Percentiles rank a stretch among this genome's conserved stretches.
phyloP scores from a whole-genome alignment of 2,329 filamentous ascomycete species.

The Sarocladiaceae sp. region DNA sequence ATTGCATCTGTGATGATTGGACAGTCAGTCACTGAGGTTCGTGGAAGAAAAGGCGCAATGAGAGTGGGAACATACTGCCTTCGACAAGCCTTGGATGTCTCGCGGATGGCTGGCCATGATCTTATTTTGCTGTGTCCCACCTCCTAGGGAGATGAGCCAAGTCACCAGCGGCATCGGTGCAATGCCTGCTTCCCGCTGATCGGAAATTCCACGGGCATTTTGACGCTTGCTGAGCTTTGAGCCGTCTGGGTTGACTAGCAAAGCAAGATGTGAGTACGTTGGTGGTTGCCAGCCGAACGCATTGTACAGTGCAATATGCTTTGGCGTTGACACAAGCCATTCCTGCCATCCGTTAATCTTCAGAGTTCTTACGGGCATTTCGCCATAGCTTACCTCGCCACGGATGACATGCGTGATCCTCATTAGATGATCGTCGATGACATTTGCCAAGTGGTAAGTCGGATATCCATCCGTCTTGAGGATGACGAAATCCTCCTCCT shows the following conservation, averaged over 20 bases:
- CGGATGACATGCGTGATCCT: conserved; percentile 92
- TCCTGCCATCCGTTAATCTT: conserved; percentile 42
- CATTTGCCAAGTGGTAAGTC: conserved; percentile 96
- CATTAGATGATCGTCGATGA: conserved; percentile 95
- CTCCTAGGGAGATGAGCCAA: conserved; percentile 1
- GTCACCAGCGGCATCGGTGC: conserved; percentile 4
- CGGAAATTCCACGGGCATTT: background rate
- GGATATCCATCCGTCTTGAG: conserved; percentile 89
- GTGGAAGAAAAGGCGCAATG: no score
- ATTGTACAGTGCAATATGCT: conserved; percentile 64
- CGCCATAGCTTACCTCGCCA: conserved; percentile 56
- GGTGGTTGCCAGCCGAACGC: conserved; percentile 73
- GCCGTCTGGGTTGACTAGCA: conserved; percentile 64
- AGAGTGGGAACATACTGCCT: background rate
- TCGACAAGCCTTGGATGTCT: background rate
- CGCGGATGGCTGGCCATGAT: conserved; percentile 5
- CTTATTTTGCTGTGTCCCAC: conserved; percentile 1
- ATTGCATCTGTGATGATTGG: background rate
- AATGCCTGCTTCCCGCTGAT: background rate
- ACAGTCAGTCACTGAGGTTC: no score
- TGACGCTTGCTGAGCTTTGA: conserved; percentile 75
- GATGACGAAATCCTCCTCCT: conserved; percentile 78
- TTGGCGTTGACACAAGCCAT: conserved; percentile 93
- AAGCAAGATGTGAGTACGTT: conserved; percentile 73
- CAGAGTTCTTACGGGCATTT: background rate